Evolutionary conservation across 177 flowering plant genomes (phyloP), one percentile per base, ranked within the genome.

Genomic region (Tripterygium wilfordii): DNA sequence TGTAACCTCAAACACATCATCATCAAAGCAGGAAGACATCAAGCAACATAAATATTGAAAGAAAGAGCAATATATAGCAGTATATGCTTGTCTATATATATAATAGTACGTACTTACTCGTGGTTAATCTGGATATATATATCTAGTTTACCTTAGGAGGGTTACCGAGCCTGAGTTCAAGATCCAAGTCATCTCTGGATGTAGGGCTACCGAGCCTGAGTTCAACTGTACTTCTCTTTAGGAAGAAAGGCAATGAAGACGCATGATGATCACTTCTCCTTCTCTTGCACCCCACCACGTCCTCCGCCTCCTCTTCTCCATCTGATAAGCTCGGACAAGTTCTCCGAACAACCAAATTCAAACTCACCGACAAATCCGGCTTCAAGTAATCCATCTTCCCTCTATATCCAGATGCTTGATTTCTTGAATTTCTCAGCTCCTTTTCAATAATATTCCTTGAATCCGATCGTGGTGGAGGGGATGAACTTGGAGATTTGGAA

Each of bases 91-190:
- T 31, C 35, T n/a, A n/a, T n/a, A n/a, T n/a, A n/a, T n/a, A n/a
- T n/a, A n/a, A n/a, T n/a, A n/a, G n/a, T n/a, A n/a, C n/a, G n/a
- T n/a, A n/a, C n/a, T n/a, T n/a, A n/a, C n/a, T n/a, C n/a, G n/a
- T n/a, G n/a, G n/a, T n/a, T n/a, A n/a, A 51, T 26, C 36, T 25
- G 32, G 40, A 14, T 15, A 33, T 43, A 13, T 54, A 13, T 65
- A 57, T 25, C 48, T 65, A 73, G 60, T 65, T 61, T 59, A 71
- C 74, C 77, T 74, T 63, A n/a, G 72, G 79, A 39, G 61, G 59
- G 45, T 67, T 69, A 26, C 85, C 88, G 31, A 86, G 88, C 74
- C 95, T 74, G 42, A 86, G 82, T 64, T 86, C 95, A 40, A 86
- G 95, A 80, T 86, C 95, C 37, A 86, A 51, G 23, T 80, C 87